Base-by-base conservation (phyloP, 345 rosid genomes). In the Combretum micranthum region DNA sequence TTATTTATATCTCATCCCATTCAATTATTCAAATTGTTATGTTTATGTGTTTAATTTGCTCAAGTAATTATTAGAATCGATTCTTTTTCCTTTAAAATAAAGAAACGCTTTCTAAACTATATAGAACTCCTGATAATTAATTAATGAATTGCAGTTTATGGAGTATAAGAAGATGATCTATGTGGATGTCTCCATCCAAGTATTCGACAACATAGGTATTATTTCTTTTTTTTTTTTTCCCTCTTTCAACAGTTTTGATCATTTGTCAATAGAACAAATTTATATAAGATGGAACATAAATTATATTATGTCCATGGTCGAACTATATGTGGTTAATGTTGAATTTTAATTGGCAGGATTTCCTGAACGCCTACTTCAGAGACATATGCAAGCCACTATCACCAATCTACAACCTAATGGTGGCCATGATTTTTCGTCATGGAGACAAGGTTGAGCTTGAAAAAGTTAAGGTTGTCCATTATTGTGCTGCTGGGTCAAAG, bases 321-420 rank as follows among this genome's bases (percentile, higher is more conserved):
- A n/a, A n/a, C 50, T 44, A 17, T 50, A 22, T 20, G 44, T 56
- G 75, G 55, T 65, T 83, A 1, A 75, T 80, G 20, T 20, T 73
- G 0, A 77, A 77, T 56, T 79, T 83, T 1, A 81, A n/a, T n/a
- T n/a, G 78, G 67, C 86, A 80, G 72, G 85, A 80, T 62, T 70
- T 80, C 52, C 50, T 80, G 19, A 80, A 77, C 70, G 63, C 46
- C 69, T 77, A 53, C 80, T 80, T 80, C 52, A 72, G 61, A 66
- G 68, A 80, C 21, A 47, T 65, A 9, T 75, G 66, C 71, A 61
- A 32, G 53, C 80, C 85, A 0, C 60, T 77, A 26, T 69, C 75
- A 0, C 51, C 57, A 0, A 18, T 6, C 13, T 80, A 80, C 64
- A 80, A 77, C 60, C 71, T 80, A 13, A 77, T 74, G 1, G 44